phyloP scores from a whole-genome alignment of 352 stramenopile genomes.

The Thraustochytrium striatum region DNA sequence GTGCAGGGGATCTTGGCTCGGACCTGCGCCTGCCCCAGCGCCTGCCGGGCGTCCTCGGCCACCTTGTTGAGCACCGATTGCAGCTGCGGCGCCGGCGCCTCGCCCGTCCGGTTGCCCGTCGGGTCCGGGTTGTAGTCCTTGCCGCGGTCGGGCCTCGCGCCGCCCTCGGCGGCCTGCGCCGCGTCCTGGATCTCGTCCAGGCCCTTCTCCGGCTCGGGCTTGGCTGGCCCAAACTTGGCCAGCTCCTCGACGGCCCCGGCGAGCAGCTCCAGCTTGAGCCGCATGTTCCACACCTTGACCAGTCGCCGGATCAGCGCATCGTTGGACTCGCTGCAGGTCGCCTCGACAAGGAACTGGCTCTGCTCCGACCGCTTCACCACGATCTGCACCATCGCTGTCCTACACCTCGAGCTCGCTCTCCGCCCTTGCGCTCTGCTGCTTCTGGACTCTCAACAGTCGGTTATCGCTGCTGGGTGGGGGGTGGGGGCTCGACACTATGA shows the following conservation, averaged over 20 bases:
- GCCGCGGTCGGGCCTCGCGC: not conserved
- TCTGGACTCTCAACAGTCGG: too few species aligned
- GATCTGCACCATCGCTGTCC: conserved; percentile 83
- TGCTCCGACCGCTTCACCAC: conserved; percentile 77
- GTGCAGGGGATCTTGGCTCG: conserved; percentile 64
- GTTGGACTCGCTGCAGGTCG: conserved; percentile 66
- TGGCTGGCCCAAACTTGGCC: conserved; percentile 73
- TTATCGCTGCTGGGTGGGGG: too few species aligned
- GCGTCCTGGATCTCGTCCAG: conserved; percentile 66
- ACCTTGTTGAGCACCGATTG: conserved; percentile 32
- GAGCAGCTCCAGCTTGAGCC: conserved; percentile 62
- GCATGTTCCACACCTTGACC: conserved; percentile 51
- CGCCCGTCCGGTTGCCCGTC: conserved; percentile 43
- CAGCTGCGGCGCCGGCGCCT: conserved; percentile 16
- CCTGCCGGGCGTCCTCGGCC: conserved; percentile 32
- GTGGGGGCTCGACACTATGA: too few species aligned
- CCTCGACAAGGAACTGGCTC: conserved; percentile 84
- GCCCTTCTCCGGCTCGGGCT: conserved; percentile 71
- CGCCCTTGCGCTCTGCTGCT: too few species aligned
- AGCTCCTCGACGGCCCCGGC: conserved; percentile 70
- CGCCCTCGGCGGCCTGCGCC: conserved; percentile 5
- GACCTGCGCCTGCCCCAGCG: conserved; percentile 59
- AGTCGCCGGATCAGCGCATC: conserved; percentile 76
- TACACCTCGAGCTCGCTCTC: too few species aligned
- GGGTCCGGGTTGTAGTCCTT: conserved; percentile 17